phyloP scores from a whole-genome alignment of 345 rosid species.

The Litchi chinensis region DNA sequence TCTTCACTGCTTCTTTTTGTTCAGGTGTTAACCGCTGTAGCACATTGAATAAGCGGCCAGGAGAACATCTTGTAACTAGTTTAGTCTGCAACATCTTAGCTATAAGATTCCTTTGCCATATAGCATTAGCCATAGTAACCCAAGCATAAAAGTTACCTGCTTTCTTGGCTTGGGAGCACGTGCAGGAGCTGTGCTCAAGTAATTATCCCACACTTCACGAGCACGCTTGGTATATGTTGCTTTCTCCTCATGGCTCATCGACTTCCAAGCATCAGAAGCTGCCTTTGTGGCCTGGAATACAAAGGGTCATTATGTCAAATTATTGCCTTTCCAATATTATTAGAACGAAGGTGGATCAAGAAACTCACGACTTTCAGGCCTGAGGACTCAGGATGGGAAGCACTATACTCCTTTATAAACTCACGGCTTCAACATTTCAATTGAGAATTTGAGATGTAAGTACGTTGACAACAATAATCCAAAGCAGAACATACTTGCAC shows the following conservation, averaged over 20 bases:
- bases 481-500: not conserved
- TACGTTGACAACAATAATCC: not conserved
- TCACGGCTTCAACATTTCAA: constrained; percentile 41
- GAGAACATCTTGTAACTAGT: constrained; percentile 54
- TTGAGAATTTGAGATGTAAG: constrained; percentile 20
- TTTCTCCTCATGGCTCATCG: constrained; percentile 49
- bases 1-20: constrained; percentile 42
- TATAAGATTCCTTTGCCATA: constrained; percentile 19
- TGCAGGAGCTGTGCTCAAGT: constrained; percentile 46
- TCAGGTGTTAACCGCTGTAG: constrained; percentile 42
- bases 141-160: constrained; percentile 35
- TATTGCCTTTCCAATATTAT: constrained; percentile 8
- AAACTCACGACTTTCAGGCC: constrained; percentile 52
- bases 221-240: constrained; percentile 46
- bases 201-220: constrained; percentile 54
- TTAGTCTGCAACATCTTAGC: constrained; percentile 39
- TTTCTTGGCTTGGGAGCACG: constrained; percentile 43
- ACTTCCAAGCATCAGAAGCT: constrained; percentile 54
- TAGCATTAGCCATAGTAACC: not conserved
- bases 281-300: constrained; percentile 48
- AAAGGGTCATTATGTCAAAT: constrained; percentile 1
- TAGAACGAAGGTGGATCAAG: not conserved
- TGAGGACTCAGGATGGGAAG: constrained; percentile 52
- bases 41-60: constrained; percentile 51
- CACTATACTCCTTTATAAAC: constrained; percentile 49